Percentiles rank a stretch among this genome's conserved stretches.
phyloP scores from a whole-genome alignment of 306 rosid species.

The Cicer judaicum region DNA sequence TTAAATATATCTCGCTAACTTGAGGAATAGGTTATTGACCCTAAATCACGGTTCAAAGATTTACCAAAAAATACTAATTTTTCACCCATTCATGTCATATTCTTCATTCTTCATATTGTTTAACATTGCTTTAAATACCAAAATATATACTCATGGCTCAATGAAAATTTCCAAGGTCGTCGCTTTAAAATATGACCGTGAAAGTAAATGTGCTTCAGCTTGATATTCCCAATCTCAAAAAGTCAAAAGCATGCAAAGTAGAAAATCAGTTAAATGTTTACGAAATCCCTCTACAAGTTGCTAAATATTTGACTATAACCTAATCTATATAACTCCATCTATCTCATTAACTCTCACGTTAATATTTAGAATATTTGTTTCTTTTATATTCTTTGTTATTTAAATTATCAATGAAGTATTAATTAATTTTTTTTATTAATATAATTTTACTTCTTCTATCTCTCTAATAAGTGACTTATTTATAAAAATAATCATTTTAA shows the following conservation, averaged over 20 bases:
- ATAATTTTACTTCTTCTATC: too few species aligned
- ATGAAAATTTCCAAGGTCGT: not conserved
- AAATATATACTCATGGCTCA: not conserved
- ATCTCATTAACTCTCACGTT: too few species aligned
- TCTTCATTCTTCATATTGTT: not conserved
- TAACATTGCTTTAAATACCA: not conserved
- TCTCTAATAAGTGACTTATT: too few species aligned
- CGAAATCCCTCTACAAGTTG: constrained; percentile 34
- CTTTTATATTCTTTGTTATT: too few species aligned
- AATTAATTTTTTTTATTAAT: too few species aligned
- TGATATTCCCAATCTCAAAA: constrained; percentile 1
- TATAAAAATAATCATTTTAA: too few species aligned
- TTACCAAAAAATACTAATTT: not conserved
- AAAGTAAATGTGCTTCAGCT: not conserved
- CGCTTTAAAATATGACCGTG: not conserved
- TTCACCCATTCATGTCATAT: not conserved
- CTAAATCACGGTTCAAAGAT: too few species aligned
- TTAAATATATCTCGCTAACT: too few species aligned
- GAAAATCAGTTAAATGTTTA: constrained; percentile 38
- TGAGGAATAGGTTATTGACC: too few species aligned
- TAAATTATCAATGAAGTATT: too few species aligned
- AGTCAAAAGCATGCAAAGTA: constrained; percentile 37
- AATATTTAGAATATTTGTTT: too few species aligned
- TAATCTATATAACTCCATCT: too few species aligned
- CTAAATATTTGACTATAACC: constrained; percentile 42